Base-by-base conservation (phyloP, 1,284 basidiomycete genomes). In the Tilletia caries region DNA sequence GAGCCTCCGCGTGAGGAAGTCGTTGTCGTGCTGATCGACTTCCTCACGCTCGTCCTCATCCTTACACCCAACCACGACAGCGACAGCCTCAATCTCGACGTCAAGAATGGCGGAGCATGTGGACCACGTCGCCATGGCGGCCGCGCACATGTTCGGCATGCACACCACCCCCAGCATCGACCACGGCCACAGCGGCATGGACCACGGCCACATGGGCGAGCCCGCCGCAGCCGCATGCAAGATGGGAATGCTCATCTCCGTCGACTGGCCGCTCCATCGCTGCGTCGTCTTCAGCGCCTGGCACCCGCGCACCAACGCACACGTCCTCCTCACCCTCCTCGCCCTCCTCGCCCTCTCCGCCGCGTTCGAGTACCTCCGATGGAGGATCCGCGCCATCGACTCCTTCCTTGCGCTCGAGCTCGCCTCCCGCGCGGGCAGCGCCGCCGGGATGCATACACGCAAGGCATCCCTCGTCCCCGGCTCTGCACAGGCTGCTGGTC, bases 161-260 rank as follows among this genome's bases (percentile, higher is more conserved):
- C 37, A 41, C 37, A 15, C 10, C n/a, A n/a, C 46, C 46, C 20
- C 18, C 52, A 29, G 12, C 52, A 54, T 54, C n/a, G 52, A 54
- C 23, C 58, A 62, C 58, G 58, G 58, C 23, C 58, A 62, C 58
- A 29, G 58, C 58, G 58, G 58, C 58, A 62, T 62, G 58, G 58
- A 62, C 58, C 58, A 62, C 29, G 52, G 52, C 27, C 12, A 23
- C 13, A 58, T 27, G n/a, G 52, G 29, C 18, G 13, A 62, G 58
- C 27, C 13, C 32, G 52, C n/a, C 12, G 20, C 32, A 29, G 32
- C 32, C 18, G 1, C 29, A 20, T 62, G 58, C 58, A 37, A 62
- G 32, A 62, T 62, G 58, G 27, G 27, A 20, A 62, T 62, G 58
- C 58, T 62, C 58, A 62, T 62, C 29, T 20, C 27, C 32, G 32